Percentiles rank a stretch among this genome's conserved stretches.
These are phyloP conservation scores for Trametes hirsuta DNA, from an alignment of 1,284 basidiomycete species.

Conservation along the genomic window DNA sequence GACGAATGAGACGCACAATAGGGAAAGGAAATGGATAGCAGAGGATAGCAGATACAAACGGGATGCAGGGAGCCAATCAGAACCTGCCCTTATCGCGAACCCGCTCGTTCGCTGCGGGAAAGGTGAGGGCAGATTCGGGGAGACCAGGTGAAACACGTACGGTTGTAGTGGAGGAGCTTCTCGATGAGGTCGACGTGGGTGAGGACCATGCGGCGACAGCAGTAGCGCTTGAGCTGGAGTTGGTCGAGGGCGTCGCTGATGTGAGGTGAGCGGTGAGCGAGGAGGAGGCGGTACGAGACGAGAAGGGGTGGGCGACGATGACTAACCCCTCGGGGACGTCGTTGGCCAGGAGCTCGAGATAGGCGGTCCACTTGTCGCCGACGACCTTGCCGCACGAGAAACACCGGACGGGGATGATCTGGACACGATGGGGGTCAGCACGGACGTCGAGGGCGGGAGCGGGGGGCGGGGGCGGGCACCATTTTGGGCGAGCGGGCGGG, in stretches of 20 bases:
- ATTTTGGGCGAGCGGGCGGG: constrained; percentile 10
- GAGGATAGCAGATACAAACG: neutral
- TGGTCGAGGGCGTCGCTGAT: constrained; percentile 89
- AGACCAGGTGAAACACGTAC: constrained; percentile 52
- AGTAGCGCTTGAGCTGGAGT: constrained; percentile 91
- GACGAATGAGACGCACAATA: too few relatives aligned
- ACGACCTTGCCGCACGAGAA: constrained; percentile 95
- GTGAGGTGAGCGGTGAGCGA: neutral
- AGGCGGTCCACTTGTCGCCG: constrained; percentile 90
- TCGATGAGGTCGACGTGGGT: constrained; percentile 98
- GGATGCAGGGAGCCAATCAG: neutral
- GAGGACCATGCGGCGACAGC: constrained; percentile 96
- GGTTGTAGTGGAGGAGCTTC: constrained; percentile 95
- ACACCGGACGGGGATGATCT: constrained; percentile 88
- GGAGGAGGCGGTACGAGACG: neutral
- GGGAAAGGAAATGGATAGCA: neutral
- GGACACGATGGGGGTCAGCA: neutral
- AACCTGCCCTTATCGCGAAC: constrained; percentile 19
- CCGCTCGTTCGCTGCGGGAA: constrained; percentile 30
- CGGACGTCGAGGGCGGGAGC: neutral
- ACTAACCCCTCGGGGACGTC: constrained; percentile 87
- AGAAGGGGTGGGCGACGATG: neutral
- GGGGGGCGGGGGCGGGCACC: constrained; percentile 12
- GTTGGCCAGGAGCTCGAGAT: constrained; percentile 77
- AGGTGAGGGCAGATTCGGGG: neutral